Evolutionary conservation across 2,329 filamentous ascomycete genomes (phyloP).

Genomic region (Juglanconis oblonga): DNA sequence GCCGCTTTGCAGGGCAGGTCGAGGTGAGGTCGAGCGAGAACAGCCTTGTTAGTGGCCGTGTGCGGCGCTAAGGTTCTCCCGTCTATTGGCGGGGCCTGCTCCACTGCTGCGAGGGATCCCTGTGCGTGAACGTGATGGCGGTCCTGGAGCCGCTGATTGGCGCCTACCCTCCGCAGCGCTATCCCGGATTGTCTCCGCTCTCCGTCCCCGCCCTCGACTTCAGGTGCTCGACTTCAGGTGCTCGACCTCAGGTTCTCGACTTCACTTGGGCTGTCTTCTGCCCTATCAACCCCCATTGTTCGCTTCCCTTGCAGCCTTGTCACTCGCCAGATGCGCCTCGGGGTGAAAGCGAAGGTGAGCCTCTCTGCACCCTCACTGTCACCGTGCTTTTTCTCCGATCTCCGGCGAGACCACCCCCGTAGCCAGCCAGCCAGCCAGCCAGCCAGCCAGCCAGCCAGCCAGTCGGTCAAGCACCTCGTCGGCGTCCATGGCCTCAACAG

Average conservation of each 20-base stretch:
- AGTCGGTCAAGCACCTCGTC: neutral
- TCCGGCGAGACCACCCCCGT: neutral
- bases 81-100: neutral
- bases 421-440: slow-evolving; percentile 5
- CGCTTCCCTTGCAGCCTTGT: neutral
- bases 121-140: neutral
- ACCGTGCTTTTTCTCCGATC: neutral
- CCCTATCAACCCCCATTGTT: neutral
- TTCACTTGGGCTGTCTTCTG: neutral
- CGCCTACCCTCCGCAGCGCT: neutral
- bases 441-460: neutral
- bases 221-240: neutral
- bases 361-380: neutral
- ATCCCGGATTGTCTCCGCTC: neutral
- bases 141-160: neutral
- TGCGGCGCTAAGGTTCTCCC: neutral
- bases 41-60: neutral
- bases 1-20: neutral
- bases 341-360: no score
- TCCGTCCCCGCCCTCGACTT: neutral
- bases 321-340: neutral
- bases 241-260: no score
- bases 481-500: neutral
- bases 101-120: slow-evolving; percentile 5
- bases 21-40: neutral